Conservation (phyloP, 2,329 filamentous ascomycete species). For the Fusarium chlamydosporum region DNA sequence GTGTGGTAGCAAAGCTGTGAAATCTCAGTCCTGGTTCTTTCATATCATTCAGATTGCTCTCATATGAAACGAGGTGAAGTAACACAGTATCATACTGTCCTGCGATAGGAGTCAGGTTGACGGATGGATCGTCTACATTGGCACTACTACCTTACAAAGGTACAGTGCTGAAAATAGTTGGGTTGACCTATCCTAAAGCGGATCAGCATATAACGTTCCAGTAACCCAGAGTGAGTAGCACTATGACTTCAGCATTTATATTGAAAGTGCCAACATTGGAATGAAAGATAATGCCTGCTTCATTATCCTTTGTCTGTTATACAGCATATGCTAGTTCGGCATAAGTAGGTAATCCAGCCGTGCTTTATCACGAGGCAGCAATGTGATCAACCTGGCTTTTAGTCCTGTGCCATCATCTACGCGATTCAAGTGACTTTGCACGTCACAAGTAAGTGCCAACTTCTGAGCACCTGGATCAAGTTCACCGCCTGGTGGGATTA, state of each 20-base stretch:
- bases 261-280: slow-evolving; percentile 10
- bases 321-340: not conserved
- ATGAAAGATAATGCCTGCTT: slow-evolving; percentile 6
- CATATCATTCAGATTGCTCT: slow-evolving; percentile 9
- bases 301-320: not conserved
- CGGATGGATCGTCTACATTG: slow-evolving; percentile 6
- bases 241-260: not conserved
- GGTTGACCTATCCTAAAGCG: slow-evolving; percentile 1
- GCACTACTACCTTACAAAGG: not conserved
- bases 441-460: slow-evolving; percentile 27
- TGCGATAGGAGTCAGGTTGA: slow-evolving; percentile 15
- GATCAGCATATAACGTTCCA: slow-evolving; percentile 1
- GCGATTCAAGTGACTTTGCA: slow-evolving; percentile 38
- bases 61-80: slow-evolving; percentile 11
- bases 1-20: not conserved
- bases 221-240: not conserved
- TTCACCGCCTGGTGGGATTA: slow-evolving; percentile 19
- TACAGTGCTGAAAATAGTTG: not conserved
- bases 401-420: slow-evolving; percentile 29
- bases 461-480: not conserved
- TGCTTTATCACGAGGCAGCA: slow-evolving; percentile 28
- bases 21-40: not conserved
- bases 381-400: slow-evolving; percentile 4
- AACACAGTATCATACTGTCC: slow-evolving; percentile 13
- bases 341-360: slow-evolving; percentile 4